Percentiles rank a stretch among this genome's conserved stretches.
Evolutionary conservation across 2,329 filamentous ascomycete species (phyloP).

Genomic region (Penicillium expansum): DNA sequence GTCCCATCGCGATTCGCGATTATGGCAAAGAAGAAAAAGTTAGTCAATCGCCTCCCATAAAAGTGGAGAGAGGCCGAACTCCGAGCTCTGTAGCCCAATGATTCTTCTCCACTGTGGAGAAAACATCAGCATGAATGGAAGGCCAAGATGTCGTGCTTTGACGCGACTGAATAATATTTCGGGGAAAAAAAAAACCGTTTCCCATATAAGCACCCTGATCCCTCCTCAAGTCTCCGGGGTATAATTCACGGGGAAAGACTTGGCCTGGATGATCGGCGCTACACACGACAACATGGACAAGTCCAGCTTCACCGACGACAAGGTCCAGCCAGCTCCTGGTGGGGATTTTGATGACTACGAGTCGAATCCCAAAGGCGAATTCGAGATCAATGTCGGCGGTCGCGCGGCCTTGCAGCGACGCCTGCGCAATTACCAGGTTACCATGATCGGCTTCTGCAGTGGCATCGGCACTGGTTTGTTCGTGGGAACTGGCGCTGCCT

Average conservation of each 20-base stretch:
- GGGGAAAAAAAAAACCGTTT: slow-evolving; percentile 10
- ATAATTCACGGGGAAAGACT: background rate
- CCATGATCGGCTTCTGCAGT: slow-evolving; percentile 35
- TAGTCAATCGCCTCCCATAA: slow-evolving; percentile 12
- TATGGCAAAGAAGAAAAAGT: slow-evolving; percentile 11
- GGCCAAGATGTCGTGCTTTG: slow-evolving; percentile 20
- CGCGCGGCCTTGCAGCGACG: slow-evolving; percentile 34
- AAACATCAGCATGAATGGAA: background rate
- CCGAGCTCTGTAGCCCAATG: slow-evolving; percentile 14
- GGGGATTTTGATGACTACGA: slow-evolving; percentile 13
- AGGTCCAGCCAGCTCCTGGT: slow-evolving; percentile 14
- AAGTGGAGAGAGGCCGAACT: slow-evolving; percentile 9
- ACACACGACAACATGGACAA: slow-evolving; percentile 15
- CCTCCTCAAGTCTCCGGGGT: background rate
- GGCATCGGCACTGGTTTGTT: slow-evolving; percentile 71
- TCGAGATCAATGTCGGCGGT: slow-evolving; percentile 35
- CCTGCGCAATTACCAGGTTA: slow-evolving; percentile 35
- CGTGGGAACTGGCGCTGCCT: slow-evolving; percentile 71
- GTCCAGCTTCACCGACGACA: slow-evolving; percentile 10
- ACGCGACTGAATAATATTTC: slow-evolving; percentile 8
- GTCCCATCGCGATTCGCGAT: too few species aligned
- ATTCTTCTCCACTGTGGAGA: slow-evolving; percentile 13
- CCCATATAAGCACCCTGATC: background rate
- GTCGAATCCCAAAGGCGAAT: slow-evolving; percentile 23
- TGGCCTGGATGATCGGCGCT: background rate